Evolutionary conservation across 805 yeast species (phyloP), one percentile per base, ranked within the genome.

Genomic region (Wickerhamiella kurtzmanii): DNA sequence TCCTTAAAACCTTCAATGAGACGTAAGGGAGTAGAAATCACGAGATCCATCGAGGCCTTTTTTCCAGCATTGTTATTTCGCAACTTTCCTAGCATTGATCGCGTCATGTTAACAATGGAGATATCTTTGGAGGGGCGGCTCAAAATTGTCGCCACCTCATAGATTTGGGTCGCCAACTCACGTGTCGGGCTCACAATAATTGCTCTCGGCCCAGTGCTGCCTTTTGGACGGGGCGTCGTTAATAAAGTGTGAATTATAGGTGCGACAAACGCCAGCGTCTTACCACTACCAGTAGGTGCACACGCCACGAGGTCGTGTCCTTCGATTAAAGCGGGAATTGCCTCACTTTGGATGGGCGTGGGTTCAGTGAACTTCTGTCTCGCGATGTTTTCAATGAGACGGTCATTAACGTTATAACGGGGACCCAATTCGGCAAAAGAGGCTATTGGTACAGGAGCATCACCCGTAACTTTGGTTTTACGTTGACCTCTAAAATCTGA

Each of bases 221-320:
- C 15, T 13, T 4, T 13, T 41, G 41, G 19, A 1, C 36, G 8
- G 11, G 11, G 3, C 65, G 43, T 1, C 9, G 37, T 17, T 20
- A 62, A 56, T 17, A 74, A 61, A 48, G 66, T 66, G 55, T 84
- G 92, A 18, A 92, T 64, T 56, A 89, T 56, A 3, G 99, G 98
- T 16, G 87, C 75, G 48, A 84, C 67, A 60, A 82, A 92, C 25
- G 96, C 94, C 43, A 92, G 69, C 0, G 98, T 92, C 62, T 92
- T 92, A 70, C 98, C 98, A 3, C 96, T 86, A 56, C 98, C 98
- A 1, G 98, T 92, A 42, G 97, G 97, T 0, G 97, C 96, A 71
- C 96, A 85, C 1, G 95, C 94, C 39, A 92, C 69, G 32, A 92
- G 61, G 60, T 89, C 96, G 49, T 94, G 74, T 22, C 70, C 73